Base-by-base conservation (phyloP, 2,329 filamentous ascomycete species). In the Talaromyces sp. region DNA sequence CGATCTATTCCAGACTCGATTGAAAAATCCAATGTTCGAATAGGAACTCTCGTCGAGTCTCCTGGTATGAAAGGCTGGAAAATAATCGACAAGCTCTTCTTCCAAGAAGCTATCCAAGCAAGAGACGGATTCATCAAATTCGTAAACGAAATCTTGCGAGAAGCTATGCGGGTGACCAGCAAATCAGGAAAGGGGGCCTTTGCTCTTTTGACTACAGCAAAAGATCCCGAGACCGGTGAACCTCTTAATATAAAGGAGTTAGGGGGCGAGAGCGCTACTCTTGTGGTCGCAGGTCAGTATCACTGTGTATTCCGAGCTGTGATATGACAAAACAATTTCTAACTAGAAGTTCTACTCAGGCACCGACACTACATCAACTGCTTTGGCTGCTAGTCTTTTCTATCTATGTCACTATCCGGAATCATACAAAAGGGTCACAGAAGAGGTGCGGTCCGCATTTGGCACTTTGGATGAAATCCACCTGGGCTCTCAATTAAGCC, bases 261-360 rank as follows among this genome's bases (percentile, higher is more conserved):
- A 27, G 81, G 78, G 74, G 78, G 76, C 64, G 81, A 83, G 65
- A 80, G 76, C 40, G 79, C 81, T 59, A 70, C 80, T 2, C 66
- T 83, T 28, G 82, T 83, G 63, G 79, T 81, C 50, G 81, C 81
- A 14, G 81, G 75, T 62, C 68, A 55, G 55, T n/a, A n/a, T 54
- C 16, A 16, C 18, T n/a, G 23, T 4, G 16, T 23, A 16, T 18
- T 40, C 12, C 23, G 5, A 34, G 53, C 30, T 56, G 23, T 56
- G n/a, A 8, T 8, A 7, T 56, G 31, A 18, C n/a, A 18, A 50
- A 27, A 23, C n/a, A 50, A 23, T 27, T 27, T 14, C 23, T 50
- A 16, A 50, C 23, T n/a, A 36, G 14, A 16, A 27, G 23, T 9
- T 27, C n/a, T 50, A 50, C 44, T 59, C 59, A 65, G 76, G 75